Evolutionary conservation across 1,284 basidiomycete species (phyloP), one percentile per base, ranked within the genome.

Genomic region (Rhodotorula sp.): DNA sequence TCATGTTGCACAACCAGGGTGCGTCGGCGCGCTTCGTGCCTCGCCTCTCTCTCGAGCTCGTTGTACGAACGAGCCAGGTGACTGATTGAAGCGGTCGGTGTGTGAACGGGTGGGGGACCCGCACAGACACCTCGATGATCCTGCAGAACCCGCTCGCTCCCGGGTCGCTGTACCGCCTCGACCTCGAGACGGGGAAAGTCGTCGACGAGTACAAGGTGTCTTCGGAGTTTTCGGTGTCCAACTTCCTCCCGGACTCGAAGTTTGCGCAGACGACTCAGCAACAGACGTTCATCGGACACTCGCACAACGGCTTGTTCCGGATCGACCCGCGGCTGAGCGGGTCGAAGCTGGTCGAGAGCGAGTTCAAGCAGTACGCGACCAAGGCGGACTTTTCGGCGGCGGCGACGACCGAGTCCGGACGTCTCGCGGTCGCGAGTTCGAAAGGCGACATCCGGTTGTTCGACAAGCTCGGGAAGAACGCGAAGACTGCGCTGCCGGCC

Each of bases 151-250:
- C 92, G 2, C 79, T 81, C 48, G 88, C 94, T 64, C 86, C 88
- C n/a, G 87, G 94, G 77, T 89, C 93, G 0, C 82, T 99, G 48
- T 98, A 88, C 83, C 88, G 85, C 75, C 88, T 99, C 86, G 96
- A 99, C 80, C 87, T 99, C 72, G 92, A 95, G 80, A 89, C 89
- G 55, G 96, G 94, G 59, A 96, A 98, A 82, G 89, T 99, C 52
- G 93, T 99, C 13, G 96, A 99, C 78, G 95, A 99, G 80, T 98
- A 94, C 94, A 95, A 94, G 80, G 88, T 99, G 24, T 89, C 94
- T 78, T 93, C 97, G 59, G 85, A 90, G 76, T 85, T 98, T 67
- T 84, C 85, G 22, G 91, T 98, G 68, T 86, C 89, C 78, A 89
- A 95, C 79, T 91, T 99, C 77, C 87, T 95, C 1, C 94, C 96